These are phyloP conservation scores for Tricholoma terreum DNA, from an alignment of 768 basidiomycete species.

Conservation along the genomic window DNA sequence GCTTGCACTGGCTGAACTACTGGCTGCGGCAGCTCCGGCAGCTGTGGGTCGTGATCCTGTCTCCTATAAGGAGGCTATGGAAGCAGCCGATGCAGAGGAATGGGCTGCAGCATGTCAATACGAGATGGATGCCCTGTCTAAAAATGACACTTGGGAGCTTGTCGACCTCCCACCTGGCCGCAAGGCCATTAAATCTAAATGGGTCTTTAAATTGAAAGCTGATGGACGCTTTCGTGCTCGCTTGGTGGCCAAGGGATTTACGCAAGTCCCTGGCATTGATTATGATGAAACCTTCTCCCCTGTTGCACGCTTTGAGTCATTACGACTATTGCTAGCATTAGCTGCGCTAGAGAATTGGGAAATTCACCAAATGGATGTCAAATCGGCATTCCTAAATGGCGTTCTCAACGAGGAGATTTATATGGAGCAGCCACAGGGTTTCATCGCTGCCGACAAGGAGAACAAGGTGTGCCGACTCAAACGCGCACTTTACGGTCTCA, in stretches of 20 bases:
- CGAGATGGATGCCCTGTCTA: too few species aligned
- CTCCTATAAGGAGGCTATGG: too few species aligned
- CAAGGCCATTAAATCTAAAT: too few species aligned
- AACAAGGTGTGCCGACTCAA: conserved; percentile 15
- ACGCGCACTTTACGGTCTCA: conserved; percentile 2
- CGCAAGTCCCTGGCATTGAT: background rate
- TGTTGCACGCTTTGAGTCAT: conserved; percentile 19
- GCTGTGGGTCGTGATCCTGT: too few species aligned
- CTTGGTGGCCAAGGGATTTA: background rate
- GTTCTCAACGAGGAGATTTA: conserved; percentile 29
- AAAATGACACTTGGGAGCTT: too few species aligned
- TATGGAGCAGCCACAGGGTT: conserved; percentile 33
- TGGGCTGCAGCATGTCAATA: too few species aligned
- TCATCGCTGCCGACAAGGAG: conserved; percentile 10
- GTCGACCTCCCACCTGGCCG: too few species aligned
- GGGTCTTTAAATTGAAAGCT: too few species aligned
- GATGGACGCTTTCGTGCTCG: background rate
- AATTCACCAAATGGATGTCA: conserved; percentile 32
- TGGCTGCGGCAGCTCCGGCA: too few species aligned
- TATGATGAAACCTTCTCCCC: background rate
- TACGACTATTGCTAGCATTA: conserved; percentile 26
- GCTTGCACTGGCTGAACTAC: too few species aligned
- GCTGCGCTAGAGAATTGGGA: conserved; percentile 23
- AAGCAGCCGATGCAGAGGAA: too few species aligned
- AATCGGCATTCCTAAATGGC: conserved; percentile 22